Evolutionary conservation across 805 yeast genomes (phyloP).

Genomic region (Candida berthetii): DNA sequence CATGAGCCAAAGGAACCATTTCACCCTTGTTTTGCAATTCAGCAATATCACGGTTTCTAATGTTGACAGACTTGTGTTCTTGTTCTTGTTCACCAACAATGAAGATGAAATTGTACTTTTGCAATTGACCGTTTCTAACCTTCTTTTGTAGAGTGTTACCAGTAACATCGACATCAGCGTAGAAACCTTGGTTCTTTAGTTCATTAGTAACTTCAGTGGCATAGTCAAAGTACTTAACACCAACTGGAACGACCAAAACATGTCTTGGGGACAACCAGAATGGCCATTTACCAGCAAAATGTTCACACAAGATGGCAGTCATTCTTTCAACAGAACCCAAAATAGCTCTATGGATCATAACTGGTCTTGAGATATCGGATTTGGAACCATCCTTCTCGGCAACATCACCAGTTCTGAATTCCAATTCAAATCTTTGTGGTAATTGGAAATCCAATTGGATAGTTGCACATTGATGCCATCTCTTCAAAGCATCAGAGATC

Average conservation of each 20-base stretch:
- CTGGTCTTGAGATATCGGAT: slow-evolving; percentile 77
- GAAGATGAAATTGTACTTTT: slow-evolving; percentile 92
- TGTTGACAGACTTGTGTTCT: slow-evolving; percentile 73
- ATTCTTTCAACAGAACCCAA: slow-evolving; percentile 98
- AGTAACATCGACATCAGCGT: slow-evolving; percentile 85
- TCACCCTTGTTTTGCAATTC: slow-evolving; percentile 92
- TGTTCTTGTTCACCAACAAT: slow-evolving; percentile 96
- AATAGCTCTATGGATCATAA: slow-evolving; percentile 98
- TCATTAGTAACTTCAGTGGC: slow-evolving; percentile 75
- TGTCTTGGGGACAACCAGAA: slow-evolving; percentile 99
- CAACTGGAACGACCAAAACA: slow-evolving; percentile 93
- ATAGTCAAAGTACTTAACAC: slow-evolving; percentile 86
- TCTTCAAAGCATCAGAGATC: slow-evolving; percentile 88
- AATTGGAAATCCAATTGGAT: slow-evolving; percentile 98
- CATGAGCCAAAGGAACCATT: slow-evolving; percentile 65
- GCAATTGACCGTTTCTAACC: slow-evolving; percentile 93
- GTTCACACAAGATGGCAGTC: slow-evolving; percentile 98
- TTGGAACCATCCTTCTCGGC: slow-evolving; percentile 33
- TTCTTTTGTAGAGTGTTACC: slow-evolving; percentile 98
- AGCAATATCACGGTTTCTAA: slow-evolving; percentile 93
- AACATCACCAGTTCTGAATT: slow-evolving; percentile 66
- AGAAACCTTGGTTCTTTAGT: slow-evolving; percentile 71
- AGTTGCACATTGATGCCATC: slow-evolving; percentile 99
- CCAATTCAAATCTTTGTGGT: slow-evolving; percentile 88
- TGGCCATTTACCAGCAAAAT: slow-evolving; percentile 99